Evolutionary conservation across 306 rosid genomes (phyloP).

Genomic region (Acacia crassicarpa): DNA sequence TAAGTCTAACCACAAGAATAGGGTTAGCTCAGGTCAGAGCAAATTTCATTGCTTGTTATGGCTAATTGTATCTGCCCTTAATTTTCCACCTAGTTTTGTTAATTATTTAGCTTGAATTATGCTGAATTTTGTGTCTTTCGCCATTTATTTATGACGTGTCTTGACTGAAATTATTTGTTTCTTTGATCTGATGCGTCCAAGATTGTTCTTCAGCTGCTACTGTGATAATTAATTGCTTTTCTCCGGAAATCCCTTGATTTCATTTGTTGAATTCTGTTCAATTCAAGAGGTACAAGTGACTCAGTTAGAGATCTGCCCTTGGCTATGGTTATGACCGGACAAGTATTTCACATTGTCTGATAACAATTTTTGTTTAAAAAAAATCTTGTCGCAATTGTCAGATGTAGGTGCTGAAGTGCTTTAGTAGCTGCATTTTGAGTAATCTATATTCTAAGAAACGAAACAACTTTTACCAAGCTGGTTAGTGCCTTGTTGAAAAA

Average conservation of each 20-base stretch:
- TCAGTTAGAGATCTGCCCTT: conserved; percentile 34
- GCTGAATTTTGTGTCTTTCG: conserved; percentile 29
- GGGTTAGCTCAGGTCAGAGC: conserved; percentile 53
- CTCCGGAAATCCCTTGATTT: background rate
- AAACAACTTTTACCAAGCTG: conserved; percentile 7
- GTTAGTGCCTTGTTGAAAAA: conserved; percentile 1
- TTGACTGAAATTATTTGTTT: conserved; percentile 8
- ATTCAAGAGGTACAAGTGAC: conserved; percentile 14
- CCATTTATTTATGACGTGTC: conserved; percentile 13
- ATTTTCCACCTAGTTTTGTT: conserved; percentile 23
- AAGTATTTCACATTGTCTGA: conserved; percentile 10
- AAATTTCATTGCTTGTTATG: conserved; percentile 12
- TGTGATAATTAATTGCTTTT: conserved; percentile 1
- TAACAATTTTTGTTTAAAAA: conserved; percentile 2
- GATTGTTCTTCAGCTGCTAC: conserved; percentile 24
- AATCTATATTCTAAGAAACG: background rate
- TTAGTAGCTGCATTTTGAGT: conserved; percentile 15
- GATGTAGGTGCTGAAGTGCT: conserved; percentile 2
- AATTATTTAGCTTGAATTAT: conserved; percentile 25
- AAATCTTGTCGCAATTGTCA: background rate
- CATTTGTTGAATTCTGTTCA: conserved; percentile 27
- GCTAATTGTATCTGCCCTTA: conserved; percentile 19
- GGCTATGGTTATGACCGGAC: conserved; percentile 17
- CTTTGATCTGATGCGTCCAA: conserved; percentile 47
- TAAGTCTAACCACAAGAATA: conserved; percentile 52